These are phyloP conservation scores for Leishmania martiniquensis DNA, from an alignment of 208 protist genomes.

Conservation along the genomic window DNA sequence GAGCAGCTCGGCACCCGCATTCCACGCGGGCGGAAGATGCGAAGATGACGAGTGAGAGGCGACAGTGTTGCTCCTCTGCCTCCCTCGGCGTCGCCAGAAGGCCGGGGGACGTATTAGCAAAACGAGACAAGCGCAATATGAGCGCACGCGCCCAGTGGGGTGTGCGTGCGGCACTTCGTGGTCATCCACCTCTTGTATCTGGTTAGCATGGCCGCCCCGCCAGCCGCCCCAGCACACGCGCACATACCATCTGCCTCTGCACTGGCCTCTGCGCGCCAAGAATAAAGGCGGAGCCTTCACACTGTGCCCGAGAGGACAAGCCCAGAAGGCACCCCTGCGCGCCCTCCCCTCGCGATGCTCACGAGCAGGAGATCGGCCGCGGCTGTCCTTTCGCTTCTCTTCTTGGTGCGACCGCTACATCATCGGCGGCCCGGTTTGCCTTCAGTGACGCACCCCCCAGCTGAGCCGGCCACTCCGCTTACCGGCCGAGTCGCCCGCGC, in stretches of 20 bases:
- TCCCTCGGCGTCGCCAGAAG: not conserved
- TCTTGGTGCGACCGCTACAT: conserved; percentile 1
- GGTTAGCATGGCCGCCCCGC: not conserved
- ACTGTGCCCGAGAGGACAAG: not conserved
- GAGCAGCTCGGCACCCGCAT: too few species aligned
- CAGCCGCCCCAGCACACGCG: not conserved
- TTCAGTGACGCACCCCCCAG: not conserved
- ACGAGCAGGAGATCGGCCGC: not conserved
- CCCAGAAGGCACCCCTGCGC: not conserved
- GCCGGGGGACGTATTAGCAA: not conserved
- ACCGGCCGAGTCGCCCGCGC: not conserved
- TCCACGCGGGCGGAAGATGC: not conserved
- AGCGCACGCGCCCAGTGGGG: not conserved
- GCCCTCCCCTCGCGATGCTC: not conserved
- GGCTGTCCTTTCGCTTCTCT: not conserved
- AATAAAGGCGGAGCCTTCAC: not conserved
- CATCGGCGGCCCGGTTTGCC: not conserved
- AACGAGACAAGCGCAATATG: too few species aligned
- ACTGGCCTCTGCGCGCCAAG: not conserved
- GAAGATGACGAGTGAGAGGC: not conserved
- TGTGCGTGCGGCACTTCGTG: not conserved
- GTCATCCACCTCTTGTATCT: not conserved
- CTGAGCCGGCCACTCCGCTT: not conserved
- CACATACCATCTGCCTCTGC: not conserved
- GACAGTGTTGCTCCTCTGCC: too few species aligned